Base-by-base conservation (phyloP, 345 rosid species). In the Toxicodendron radicans region DNA sequence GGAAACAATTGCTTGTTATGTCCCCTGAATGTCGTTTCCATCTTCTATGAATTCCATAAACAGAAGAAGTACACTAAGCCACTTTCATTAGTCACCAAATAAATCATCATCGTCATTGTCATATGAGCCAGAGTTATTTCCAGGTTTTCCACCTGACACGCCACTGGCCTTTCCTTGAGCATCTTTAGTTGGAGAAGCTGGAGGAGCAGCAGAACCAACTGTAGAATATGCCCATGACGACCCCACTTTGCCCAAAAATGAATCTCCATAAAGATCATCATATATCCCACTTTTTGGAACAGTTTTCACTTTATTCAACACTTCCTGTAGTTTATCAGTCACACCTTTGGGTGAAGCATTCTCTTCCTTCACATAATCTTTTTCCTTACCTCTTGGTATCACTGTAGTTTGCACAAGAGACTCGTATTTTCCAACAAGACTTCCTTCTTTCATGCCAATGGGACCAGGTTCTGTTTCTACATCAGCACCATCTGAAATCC, bases 391-490 rank as follows among this genome's bases (percentile, higher is more conserved):
- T 83, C 87, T 95, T 38, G 97, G 97, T 76, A 93, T 90, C 68
- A 91, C 79, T 14, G 85, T 87, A 23, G 84, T 85, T 69, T 87
- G 95, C 66, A 92, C 92, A 64, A 92, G 90, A 43, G 97, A 92
- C 77, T 90, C 97, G 48, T 95, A 92, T 80, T 92, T 92, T 65
- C 99, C 97, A 66, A 92, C 94, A 13, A 95, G 91, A 73, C 97
- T 92, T 79, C 99, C 99, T 83, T 95, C 99, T 77, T 83, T 91
- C 66, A 95, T 90, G 48, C 94, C 97, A 30, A 86, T 20, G 0
- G 94, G 97, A 82, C 97, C 98, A 45, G 99, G 93, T 85, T 89
- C 98, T n/a, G 98, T 95, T 73, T 87, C 98, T 65, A 91, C 97
- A 71, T 91, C 99, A 1, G 85, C 95, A 66, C 97, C 99, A 84